Evolutionary conservation across 1,284 basidiomycete species (phyloP).

Genomic region (Bjerkandera adusta): DNA sequence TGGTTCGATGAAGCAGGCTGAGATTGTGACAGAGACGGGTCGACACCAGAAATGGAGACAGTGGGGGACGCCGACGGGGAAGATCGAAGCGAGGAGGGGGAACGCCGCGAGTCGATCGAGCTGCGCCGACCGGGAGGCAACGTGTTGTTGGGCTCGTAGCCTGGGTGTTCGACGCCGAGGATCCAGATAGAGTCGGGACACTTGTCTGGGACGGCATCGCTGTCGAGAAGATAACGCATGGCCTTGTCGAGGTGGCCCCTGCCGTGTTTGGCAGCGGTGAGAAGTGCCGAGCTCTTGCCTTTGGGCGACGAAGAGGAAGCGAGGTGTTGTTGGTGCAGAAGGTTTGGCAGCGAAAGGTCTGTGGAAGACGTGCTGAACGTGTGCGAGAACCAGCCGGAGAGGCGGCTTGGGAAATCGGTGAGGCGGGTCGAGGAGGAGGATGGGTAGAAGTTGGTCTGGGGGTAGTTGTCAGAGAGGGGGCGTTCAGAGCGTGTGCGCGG

Average conservation of each 20-base stretch:
- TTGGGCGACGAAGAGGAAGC: slow-evolving; percentile 37
- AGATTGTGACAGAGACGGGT: slow-evolving; percentile 36
- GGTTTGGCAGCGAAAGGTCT: slow-evolving; percentile 62
- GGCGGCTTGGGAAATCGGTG: slow-evolving; percentile 56
- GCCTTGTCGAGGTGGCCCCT: slow-evolving; percentile 77
- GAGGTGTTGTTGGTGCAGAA: slow-evolving; percentile 47
- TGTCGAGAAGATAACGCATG: slow-evolving; percentile 81
- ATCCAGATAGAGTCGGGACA: slow-evolving; percentile 83
- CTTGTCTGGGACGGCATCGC: slow-evolving; percentile 78
- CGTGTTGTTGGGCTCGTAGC: slow-evolving; percentile 51
- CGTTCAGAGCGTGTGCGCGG: slow-evolving; percentile 45
- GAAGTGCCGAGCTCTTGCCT: slow-evolving; percentile 46
- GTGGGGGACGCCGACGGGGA: slow-evolving; percentile 44
- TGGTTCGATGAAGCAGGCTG: slow-evolving; percentile 31
- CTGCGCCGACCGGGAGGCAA: slow-evolving; percentile 33
- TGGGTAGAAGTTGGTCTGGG: slow-evolving; percentile 35
- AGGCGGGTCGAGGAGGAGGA: slow-evolving; percentile 35
- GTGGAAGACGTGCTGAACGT: slow-evolving; percentile 67
- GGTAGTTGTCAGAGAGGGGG: slow-evolving; percentile 45
- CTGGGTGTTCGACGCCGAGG: slow-evolving; percentile 76
- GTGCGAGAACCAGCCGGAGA: slow-evolving; percentile 78
- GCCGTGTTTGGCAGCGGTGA: slow-evolving; percentile 67
- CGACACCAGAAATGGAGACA: slow-evolving; percentile 24
- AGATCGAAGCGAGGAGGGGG: slow-evolving; percentile 44
- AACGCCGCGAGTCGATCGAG: slow-evolving; percentile 38